These are phyloP conservation scores for Sicyos baderoa DNA, from an alignment of 306 rosid genomes.

Conservation along the genomic window DNA sequence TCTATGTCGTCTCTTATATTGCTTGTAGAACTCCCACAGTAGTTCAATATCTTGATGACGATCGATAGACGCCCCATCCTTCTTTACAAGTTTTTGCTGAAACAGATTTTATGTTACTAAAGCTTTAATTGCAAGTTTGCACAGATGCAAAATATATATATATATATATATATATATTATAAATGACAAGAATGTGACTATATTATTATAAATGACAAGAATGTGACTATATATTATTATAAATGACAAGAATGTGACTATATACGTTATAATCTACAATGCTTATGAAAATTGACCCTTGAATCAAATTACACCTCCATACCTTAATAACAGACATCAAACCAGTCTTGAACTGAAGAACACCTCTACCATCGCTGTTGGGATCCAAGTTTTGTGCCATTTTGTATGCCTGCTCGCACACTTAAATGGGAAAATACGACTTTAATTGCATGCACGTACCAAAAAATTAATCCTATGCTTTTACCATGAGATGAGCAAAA, in stretches of 20 bases:
- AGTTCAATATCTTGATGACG: constrained; percentile 67
- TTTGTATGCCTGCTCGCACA: constrained; percentile 92
- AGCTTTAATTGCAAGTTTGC: background rate
- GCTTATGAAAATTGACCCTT: background rate
- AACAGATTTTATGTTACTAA: constrained; percentile 24
- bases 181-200: background rate
- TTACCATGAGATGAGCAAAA: background rate
- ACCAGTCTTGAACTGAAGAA: constrained; percentile 92
- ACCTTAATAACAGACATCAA: constrained; percentile 93
- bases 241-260: background rate
- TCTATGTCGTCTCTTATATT: constrained; percentile 54
- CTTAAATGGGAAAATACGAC: constrained; percentile 37
- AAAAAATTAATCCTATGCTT: background rate
- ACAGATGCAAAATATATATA: background rate
- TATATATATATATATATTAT: no score
- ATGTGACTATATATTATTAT: background rate
- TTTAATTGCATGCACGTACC: constrained; percentile 1
- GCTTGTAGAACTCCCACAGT: constrained; percentile 79
- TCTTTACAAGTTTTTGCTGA: constrained; percentile 86
- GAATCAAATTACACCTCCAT: constrained; percentile 17
- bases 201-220: background rate
- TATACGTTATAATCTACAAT: background rate
- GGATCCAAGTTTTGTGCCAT: constrained; percentile 96
- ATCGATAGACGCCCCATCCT: constrained; percentile 66
- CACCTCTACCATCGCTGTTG: constrained; percentile 78